phyloP scores from a whole-genome alignment of 2,329 filamentous ascomycete species.

The Herpotrichia juniperi region DNA sequence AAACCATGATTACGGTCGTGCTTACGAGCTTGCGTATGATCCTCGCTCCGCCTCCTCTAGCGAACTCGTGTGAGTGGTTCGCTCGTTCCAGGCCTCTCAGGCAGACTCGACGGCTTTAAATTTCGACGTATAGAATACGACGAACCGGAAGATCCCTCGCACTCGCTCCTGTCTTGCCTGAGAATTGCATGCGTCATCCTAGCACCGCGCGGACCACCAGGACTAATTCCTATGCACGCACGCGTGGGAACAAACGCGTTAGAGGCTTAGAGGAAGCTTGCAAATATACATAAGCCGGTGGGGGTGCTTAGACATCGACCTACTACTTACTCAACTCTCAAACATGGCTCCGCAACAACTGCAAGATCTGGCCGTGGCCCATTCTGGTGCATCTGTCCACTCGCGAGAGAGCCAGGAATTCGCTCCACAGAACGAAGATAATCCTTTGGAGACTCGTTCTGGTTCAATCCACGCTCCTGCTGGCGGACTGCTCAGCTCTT shows the following conservation, averaged over 20 bases:
- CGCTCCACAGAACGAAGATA: constrained; percentile 15
- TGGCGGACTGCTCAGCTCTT: too few species aligned
- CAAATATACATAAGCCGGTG: constrained; percentile 1
- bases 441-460: constrained; percentile 16
- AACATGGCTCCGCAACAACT: constrained; percentile 9
- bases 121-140: not conserved
- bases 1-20: not conserved
- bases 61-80: not conserved
- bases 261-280: not conserved
- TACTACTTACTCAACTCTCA: not conserved
- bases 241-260: not conserved
- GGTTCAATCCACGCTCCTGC: too few species aligned
- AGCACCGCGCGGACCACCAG: not conserved
- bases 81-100: not conserved
- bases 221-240: not conserved
- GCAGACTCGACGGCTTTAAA: not conserved
- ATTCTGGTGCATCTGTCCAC: constrained; percentile 9
- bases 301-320: not conserved
- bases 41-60: not conserved
- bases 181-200: constrained; percentile 2
- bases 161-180: not conserved
- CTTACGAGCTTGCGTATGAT: constrained; percentile 1
- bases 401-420: constrained; percentile 14
- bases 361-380: constrained; percentile 10
- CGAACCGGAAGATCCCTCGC: too few species aligned